Evolutionary conservation across 768 basidiomycete species (phyloP), one percentile per base, ranked within the genome.

Genomic region (Hygrocybe punicea): DNA sequence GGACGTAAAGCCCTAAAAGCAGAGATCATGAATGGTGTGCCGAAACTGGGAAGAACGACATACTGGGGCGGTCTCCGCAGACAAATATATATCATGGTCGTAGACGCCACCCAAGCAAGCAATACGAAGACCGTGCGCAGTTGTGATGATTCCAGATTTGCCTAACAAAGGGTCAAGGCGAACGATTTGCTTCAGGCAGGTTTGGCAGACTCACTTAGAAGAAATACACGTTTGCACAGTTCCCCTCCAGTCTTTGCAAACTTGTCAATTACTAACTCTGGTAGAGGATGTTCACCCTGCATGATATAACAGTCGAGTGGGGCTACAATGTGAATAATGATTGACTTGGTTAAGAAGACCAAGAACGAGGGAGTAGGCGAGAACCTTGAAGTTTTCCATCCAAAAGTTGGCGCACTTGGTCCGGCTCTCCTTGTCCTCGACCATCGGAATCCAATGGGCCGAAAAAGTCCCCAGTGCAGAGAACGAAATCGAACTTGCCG

Each of bases 261-360:
- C 67, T 85, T 87, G 60, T 87, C 84, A 57, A 91, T 81, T 16
- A 97, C 85, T 24, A 74, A 68, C 45, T 80, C 76, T 4, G 94
- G 93, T 13, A 98, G 70, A 1, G 87, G 84, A 61, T 84, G 74
- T 53, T 85, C 82, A 16, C 95, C 95, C 68, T 93, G 86, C 83
- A 93, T 94, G 57, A 97, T 85, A 74, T 96, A 98, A 63, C 92
- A 94, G 65, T 91, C 89, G 16, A 96, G 73, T 10, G 95, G 91
- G 25, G 85, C 92, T 96, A 21, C n/a, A n/a, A n/a, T n/a, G 56
- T 55, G 53, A n/a, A 33, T 58, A 40, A 62, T 58, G 37, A 61
- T 53, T 60, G 42, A 53, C 51, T 57, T 33, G 35, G 37, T 16
- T 58, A 53, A 62, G 25, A 36, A 44, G 46, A 11, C 65, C 52